Base-by-base conservation (phyloP, 768 basidiomycete species). In the Tylopilus sp. region DNA sequence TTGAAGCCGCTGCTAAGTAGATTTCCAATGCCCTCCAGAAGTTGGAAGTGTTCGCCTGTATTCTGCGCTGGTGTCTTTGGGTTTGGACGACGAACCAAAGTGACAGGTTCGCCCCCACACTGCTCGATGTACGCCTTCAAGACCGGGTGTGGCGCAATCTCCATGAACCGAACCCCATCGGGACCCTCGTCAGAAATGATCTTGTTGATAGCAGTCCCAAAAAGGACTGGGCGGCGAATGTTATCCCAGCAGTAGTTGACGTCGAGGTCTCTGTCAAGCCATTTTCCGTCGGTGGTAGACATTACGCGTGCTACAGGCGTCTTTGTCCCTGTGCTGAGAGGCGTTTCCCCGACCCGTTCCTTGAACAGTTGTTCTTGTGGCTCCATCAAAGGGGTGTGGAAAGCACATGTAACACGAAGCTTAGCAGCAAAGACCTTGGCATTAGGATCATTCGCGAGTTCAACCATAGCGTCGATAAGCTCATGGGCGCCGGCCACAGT, bases 341-440 rank as follows among this genome's bases (percentile, higher is more conserved):
- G 53, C 2, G 63, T 65, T 33, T 40, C 54, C 11, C 51, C 53
- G 24, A 65, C 36, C 10, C 49, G 58, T 37, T 61, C 53, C 56
- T 60, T 68, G 64, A 72, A 73, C 4, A 70, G 19, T 3, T 54
- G 54, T 14, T 72, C 72, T 44, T 71, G 70, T 7, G 60, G 43
- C 29, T 72, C 66, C 71, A 72, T 72, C 38, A 73, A 58, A 16
- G 64, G 67, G 0, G 68, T 72, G 33, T 72, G 71, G 51, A 73
- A 73, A 7, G 71, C 71, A 33, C 68, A 69, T 0, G 54, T 63
- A 14, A 70, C 54, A 3, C 71, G 70, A 34, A 72, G 64, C 34
- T 71, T 64, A 2, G 58, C 58, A n/a, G 51, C 55, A 26, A 70
- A 69, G 10, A 68, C 60, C 26, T 59, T 62, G 38, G 62, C 60